Conservation (phyloP, 1,139 yeast genomes). For the Lodderomyces margitis region DNA sequence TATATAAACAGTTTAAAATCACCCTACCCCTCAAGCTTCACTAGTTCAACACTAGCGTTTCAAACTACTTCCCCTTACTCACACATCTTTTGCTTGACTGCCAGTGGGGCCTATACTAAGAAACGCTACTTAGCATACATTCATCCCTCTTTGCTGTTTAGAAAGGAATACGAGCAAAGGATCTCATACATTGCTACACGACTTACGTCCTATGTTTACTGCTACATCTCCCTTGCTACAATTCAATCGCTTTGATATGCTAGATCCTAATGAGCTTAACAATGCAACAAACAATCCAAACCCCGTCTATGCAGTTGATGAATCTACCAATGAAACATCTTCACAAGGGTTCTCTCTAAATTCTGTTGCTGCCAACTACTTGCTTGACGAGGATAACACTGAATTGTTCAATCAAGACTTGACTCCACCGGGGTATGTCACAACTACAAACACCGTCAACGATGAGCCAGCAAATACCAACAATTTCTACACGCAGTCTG, state of each 20-base stretch:
- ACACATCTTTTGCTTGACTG: too few relatives aligned
- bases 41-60: too few relatives aligned
- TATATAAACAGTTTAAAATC: too few relatives aligned
- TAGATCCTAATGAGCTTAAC: conserved; percentile 20
- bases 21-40: too few relatives aligned
- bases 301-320: background rate
- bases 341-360: background rate
- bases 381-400: conserved; percentile 11
- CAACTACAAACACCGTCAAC: background rate
- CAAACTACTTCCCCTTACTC: too few relatives aligned
- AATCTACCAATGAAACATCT: background rate
- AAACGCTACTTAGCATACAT: too few relatives aligned
- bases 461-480: background rate
- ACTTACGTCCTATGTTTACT: conserved; percentile 11
- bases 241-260: conserved; percentile 21
- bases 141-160: too few relatives aligned
- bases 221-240: conserved; percentile 15
- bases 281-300: background rate
- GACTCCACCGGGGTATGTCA: background rate
- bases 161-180: too few relatives aligned
- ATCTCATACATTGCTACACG: too few relatives aligned
- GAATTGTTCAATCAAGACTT: background rate
- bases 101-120: too few relatives aligned
- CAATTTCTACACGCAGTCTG: conserved; percentile 7
- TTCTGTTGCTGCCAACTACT: conserved; percentile 7